phyloP scores from a whole-genome alignment of 495 filamentous ascomycete genomes.

The Aspergillus kassunensis region DNA sequence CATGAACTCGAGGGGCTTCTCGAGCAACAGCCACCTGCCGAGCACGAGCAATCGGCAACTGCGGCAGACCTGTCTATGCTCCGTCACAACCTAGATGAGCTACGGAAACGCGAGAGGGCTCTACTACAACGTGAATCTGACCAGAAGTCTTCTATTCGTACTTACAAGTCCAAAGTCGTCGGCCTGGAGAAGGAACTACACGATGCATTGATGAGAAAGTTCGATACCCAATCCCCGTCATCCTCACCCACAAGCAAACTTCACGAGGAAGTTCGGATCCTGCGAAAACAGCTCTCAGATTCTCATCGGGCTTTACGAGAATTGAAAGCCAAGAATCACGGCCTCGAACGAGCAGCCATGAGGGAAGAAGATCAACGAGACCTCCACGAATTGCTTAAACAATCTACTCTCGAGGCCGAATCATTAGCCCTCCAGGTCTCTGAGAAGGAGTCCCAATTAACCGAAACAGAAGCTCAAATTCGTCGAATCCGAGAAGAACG shows the following conservation, averaged over 20 bases:
- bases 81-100: slow-evolving; percentile 57
- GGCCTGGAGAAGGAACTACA: slow-evolving; percentile 56
- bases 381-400: slow-evolving; percentile 61
- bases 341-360: slow-evolving; percentile 44
- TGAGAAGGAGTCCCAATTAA: slow-evolving; percentile 47
- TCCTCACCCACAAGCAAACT: slow-evolving; percentile 52
- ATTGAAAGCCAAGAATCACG: slow-evolving; percentile 47
- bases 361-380: slow-evolving; percentile 59
- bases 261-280: slow-evolving; percentile 58
- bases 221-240: slow-evolving; percentile 40
- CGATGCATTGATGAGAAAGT: slow-evolving; percentile 47
- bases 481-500: slow-evolving; percentile 58
- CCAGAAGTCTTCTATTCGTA: slow-evolving; percentile 51
- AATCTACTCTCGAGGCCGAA: slow-evolving; percentile 63
- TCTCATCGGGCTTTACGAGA: slow-evolving; percentile 59
- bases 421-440: slow-evolving; percentile 56
- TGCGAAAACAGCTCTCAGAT: slow-evolving; percentile 60
- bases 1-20: slow-evolving; percentile 55
- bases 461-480: slow-evolving; percentile 54
- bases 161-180: slow-evolving; percentile 51
- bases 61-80: slow-evolving; percentile 55
- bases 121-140: slow-evolving; percentile 59
- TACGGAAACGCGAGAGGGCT: slow-evolving; percentile 59
- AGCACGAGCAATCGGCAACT: slow-evolving; percentile 36
- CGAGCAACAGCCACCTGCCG: slow-evolving; percentile 32